phyloP scores from a whole-genome alignment of 495 filamentous ascomycete species.

The Corynascus novoguineensis region DNA sequence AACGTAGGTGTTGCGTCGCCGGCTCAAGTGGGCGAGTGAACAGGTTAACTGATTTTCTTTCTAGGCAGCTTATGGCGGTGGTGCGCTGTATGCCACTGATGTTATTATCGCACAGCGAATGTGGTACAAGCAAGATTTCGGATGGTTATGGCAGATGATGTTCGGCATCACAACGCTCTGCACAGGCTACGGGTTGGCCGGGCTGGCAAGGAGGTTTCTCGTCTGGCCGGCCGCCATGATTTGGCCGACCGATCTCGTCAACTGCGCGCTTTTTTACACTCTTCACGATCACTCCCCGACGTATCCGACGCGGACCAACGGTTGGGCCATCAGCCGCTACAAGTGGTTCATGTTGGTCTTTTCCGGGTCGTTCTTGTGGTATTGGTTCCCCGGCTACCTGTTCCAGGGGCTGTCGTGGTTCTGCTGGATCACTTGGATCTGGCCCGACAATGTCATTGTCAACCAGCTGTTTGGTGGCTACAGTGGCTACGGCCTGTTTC shows the following conservation, averaged over 20 bases:
- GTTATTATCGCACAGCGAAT: slow-evolving; percentile 40
- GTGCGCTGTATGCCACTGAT: slow-evolving; percentile 45
- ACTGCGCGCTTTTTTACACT: slow-evolving; percentile 59
- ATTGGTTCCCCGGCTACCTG: slow-evolving; percentile 57
- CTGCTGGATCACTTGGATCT: slow-evolving; percentile 59
- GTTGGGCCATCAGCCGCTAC: slow-evolving; percentile 62
- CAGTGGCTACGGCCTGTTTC: slow-evolving; percentile 55
- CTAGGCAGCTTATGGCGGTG: slow-evolving; percentile 43
- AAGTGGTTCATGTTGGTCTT: slow-evolving; percentile 59
- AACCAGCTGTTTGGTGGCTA: slow-evolving; percentile 65
- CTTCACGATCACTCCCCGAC: slow-evolving; percentile 59
- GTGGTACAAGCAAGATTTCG: slow-evolving; percentile 35
- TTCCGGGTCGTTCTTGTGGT: slow-evolving; percentile 46
- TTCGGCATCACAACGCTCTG: slow-evolving; percentile 66
- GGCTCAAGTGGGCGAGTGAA: background rate
- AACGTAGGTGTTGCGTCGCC: slow-evolving; percentile 39
- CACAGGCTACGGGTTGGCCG: slow-evolving; percentile 67
- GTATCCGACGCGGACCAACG: slow-evolving; percentile 53
- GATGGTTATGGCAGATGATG: slow-evolving; percentile 62
- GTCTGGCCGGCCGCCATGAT: slow-evolving; percentile 69
- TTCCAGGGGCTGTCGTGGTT: slow-evolving; percentile 55
- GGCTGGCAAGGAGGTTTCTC: slow-evolving; percentile 58
- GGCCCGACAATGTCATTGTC: slow-evolving; percentile 56
- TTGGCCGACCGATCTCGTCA: slow-evolving; percentile 64
- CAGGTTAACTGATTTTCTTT: background rate